These are phyloP conservation scores for Ceratobasidium sp. DNA, from an alignment of 1,284 basidiomycete species.

Conservation along the genomic window DNA sequence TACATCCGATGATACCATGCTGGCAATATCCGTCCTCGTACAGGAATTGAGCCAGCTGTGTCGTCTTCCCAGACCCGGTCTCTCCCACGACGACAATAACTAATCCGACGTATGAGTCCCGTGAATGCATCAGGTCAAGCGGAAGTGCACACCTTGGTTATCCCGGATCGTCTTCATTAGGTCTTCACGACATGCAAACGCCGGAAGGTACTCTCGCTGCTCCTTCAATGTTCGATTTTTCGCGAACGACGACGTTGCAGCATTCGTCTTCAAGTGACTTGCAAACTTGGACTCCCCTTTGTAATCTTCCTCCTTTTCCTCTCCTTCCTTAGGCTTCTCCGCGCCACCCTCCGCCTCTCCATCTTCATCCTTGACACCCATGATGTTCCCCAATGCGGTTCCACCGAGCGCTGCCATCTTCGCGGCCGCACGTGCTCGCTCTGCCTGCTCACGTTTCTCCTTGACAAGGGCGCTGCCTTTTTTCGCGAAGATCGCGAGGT, in stretches of 20 bases:
- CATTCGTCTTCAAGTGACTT: constrained; percentile 82
- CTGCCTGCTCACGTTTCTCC: constrained; percentile 95
- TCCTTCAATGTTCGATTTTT: constrained; percentile 89
- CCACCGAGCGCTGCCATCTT: constrained; percentile 94
- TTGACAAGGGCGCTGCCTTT: constrained; percentile 95
- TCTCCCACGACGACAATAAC: constrained; percentile 96
- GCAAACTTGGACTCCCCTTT: constrained; percentile 98
- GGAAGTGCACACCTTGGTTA: constrained; percentile 81
- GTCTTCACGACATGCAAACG: constrained; percentile 97
- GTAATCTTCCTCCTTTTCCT: constrained; percentile 78
- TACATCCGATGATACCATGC: constrained; percentile 93
- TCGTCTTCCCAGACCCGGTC: constrained; percentile 96
- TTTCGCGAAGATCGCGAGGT: constrained; percentile 95
- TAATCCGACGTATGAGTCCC: constrained; percentile 53
- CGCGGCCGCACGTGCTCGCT: constrained; percentile 94
- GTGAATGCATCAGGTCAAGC: neutral
- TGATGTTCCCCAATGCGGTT: constrained; percentile 94
- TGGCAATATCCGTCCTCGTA: constrained; percentile 96
- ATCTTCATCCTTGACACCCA: constrained; percentile 97
- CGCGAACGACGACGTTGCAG: constrained; percentile 88
- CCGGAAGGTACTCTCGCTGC: constrained; percentile 96
- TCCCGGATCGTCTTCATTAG: constrained; percentile 91
- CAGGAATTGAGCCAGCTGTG: constrained; percentile 90
- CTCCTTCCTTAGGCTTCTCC: constrained; percentile 64
- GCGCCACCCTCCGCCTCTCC: constrained; percentile 80